Evolutionary conservation across 441 rosid genomes (phyloP).

Genomic region (Adansonia rubrostipa): DNA sequence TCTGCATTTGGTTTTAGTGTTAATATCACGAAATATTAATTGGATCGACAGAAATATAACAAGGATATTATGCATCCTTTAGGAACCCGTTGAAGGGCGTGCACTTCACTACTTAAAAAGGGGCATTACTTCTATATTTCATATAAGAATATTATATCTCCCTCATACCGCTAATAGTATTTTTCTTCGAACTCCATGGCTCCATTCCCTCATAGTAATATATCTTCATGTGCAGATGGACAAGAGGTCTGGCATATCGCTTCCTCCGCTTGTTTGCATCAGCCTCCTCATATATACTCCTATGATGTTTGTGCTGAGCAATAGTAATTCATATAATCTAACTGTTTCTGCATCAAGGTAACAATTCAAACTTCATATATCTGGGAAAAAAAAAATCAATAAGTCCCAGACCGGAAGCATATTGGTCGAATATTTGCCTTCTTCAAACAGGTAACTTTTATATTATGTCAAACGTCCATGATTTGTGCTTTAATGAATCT

Average conservation of each 20-base stretch:
- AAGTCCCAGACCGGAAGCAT: background rate
- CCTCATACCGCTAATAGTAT: slow-evolving; percentile 73
- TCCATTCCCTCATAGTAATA: slow-evolving; percentile 84
- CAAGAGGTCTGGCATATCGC: slow-evolving; percentile 91
- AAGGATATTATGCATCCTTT: background rate
- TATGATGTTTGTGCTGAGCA: slow-evolving; percentile 95
- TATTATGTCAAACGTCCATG: background rate
- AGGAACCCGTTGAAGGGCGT: background rate
- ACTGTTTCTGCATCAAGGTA: slow-evolving; percentile 4
- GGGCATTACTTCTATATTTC: background rate
- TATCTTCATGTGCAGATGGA: slow-evolving; percentile 94
- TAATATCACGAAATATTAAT: background rate
- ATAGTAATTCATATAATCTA: slow-evolving; percentile 41
- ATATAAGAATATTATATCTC: background rate
- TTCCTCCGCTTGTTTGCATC: slow-evolving; percentile 96
- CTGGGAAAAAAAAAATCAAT: background rate
- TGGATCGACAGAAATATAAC: background rate
- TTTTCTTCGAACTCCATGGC: slow-evolving; percentile 83
- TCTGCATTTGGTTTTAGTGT: slow-evolving; percentile 53
- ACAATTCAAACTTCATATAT: slow-evolving; percentile 17
- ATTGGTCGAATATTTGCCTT: background rate
- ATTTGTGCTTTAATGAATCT: background rate
- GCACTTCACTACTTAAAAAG: background rate
- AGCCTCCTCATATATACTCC: slow-evolving; percentile 90
- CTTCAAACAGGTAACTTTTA: background rate